phyloP scores from a whole-genome alignment of 2,329 filamentous ascomycete species.

The Alternaria brassicicola region DNA sequence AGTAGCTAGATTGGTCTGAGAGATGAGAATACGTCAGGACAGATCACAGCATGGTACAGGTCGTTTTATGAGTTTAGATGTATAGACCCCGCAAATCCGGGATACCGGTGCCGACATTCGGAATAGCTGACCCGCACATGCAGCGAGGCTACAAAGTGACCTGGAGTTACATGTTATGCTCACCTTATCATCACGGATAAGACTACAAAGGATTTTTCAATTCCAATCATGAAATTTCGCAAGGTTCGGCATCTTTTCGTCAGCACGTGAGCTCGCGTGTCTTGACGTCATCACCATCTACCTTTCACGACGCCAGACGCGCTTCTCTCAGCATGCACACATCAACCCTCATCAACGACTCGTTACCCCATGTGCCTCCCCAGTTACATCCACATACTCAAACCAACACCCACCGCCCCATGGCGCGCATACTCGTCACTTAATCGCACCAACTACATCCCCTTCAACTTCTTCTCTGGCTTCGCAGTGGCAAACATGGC shows the following conservation, averaged over 20 bases:
- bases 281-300: constrained; percentile 24
- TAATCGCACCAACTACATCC: constrained; percentile 1
- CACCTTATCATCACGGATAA: background rate
- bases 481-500: constrained; percentile 13
- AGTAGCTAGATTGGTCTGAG: background rate
- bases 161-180: background rate
- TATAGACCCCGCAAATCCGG: constrained; percentile 16
- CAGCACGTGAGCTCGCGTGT: constrained; percentile 25
- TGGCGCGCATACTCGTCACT: constrained; percentile 12
- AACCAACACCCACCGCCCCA: background rate
- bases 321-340: background rate
- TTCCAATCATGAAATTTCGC: background rate
- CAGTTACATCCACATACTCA: background rate
- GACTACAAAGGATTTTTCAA: too few relatives aligned
- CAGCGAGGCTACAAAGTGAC: background rate
- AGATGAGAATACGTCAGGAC: too few relatives aligned
- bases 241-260: background rate
- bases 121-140: constrained; percentile 15
- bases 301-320: background rate
- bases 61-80: background rate
- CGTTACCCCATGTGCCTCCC: constrained; percentile 12
- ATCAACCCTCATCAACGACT: background rate
- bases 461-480: constrained; percentile 24
- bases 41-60: background rate
- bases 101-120: constrained; percentile 15